Base-by-base conservation (phyloP, 2,329 filamentous ascomycete genomes). In the Ophiostoma ulmi region DNA sequence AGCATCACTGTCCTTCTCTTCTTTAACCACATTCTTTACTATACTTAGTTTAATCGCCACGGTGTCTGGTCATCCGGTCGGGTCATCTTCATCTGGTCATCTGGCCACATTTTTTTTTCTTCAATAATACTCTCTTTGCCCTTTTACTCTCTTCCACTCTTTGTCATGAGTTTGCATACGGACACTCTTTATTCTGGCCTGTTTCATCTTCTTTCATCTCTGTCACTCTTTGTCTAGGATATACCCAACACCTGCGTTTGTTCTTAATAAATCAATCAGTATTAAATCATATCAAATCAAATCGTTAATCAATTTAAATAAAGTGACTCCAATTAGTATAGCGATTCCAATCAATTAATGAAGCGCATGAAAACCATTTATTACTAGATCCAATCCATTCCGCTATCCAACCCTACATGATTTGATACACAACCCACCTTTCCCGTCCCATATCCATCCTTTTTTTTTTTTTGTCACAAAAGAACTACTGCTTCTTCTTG, bases 401-500 rank as follows among this genome's bases (percentile, higher is more conserved):
- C 44, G 44, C 44, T 48, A 48, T 48, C 44, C 44, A 48, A 48
- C n/a, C 44, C 44, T 48, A 48, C 44, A n/a, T 48, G 17, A 48
- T n/a, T 44, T 44, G 41, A 44, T 48, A 48, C n/a, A 48, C 44
- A 48, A 48, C 44, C 44, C 44, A 48, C 44, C 44, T 20, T 20
- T 20, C 17, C 44, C 11, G 38, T 20, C 20, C 7, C n/a, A 48
- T 3, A 48, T n/a, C 44, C 44, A 8, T 48, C 17, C 44, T n/a
- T 8, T n/a, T 1, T 48, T n/a, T 48, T 20, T 20, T 48, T 5
- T 20, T 20, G 44, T 20, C 17, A 38, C 10, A 39, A 17, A 22
- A 20, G 6, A 8, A 3, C 20, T 67, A 73, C 74, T 73, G 73
- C 75, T 72, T 73, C 75, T 76, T 75, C 73, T 75, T 75, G 69